Percentiles rank a stretch among this genome's conserved stretches.
Conservation (phyloP, 2,329 filamentous ascomycete species). For the Microascus cirrosus region DNA sequence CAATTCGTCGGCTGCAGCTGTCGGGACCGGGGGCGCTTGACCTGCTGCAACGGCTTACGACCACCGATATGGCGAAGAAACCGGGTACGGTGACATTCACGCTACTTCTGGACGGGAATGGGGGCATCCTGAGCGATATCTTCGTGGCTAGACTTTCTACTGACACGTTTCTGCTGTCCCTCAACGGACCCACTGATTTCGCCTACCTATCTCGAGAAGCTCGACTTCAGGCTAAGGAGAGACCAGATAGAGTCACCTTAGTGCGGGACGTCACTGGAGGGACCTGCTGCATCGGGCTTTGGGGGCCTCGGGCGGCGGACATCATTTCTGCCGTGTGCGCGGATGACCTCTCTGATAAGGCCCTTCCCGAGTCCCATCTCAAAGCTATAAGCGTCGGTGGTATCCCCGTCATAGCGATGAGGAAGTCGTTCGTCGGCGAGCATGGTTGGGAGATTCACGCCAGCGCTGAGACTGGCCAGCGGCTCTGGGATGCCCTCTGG, state of each 20-base stretch:
- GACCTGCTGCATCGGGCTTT: slow-evolving; percentile 51
- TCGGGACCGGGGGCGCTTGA: slow-evolving; percentile 43
- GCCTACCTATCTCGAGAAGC: slow-evolving; percentile 44
- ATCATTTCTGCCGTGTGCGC: slow-evolving; percentile 32
- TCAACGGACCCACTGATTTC: slow-evolving; percentile 42
- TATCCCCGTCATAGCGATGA: slow-evolving; percentile 43
- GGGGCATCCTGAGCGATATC: slow-evolving; percentile 44
- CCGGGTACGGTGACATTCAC: slow-evolving; percentile 43
- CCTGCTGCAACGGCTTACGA: slow-evolving; percentile 42
- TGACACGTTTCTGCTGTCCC: slow-evolving; percentile 41
- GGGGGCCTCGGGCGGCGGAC: slow-evolving; percentile 44
- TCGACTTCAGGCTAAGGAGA: slow-evolving; percentile 27
- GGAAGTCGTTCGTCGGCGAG: slow-evolving; percentile 51
- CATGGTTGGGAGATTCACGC: slow-evolving; percentile 52
- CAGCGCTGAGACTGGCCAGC: slow-evolving; percentile 44
- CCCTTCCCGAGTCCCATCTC: slow-evolving; percentile 35
- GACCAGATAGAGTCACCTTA: slow-evolving; percentile 29
- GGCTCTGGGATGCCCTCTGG: slow-evolving; percentile 48
- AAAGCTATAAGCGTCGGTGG: slow-evolving; percentile 38
- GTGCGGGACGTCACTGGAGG: slow-evolving; percentile 48
- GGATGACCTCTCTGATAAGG: slow-evolving; percentile 32
- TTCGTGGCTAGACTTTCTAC: slow-evolving; percentile 40
- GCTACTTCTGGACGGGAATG: slow-evolving; percentile 40
- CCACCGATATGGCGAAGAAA: slow-evolving; percentile 32
- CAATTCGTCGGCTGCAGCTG: slow-evolving; percentile 45